These are phyloP conservation scores for Tulasnella sp. DNA, from an alignment of 768 basidiomycete genomes.

Conservation along the genomic window DNA sequence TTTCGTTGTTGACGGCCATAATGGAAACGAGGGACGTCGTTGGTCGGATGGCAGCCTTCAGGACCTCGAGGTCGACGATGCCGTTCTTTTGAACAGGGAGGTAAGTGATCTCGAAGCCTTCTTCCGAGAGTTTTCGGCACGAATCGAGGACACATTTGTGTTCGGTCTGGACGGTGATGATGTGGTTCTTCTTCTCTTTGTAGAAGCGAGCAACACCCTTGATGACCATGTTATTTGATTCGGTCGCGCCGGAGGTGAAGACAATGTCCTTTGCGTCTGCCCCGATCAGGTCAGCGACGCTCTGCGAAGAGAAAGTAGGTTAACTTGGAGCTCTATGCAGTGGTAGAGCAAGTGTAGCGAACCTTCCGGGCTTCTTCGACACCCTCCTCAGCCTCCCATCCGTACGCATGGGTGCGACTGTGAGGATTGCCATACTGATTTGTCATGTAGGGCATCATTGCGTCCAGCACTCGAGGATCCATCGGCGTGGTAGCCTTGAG, in stretches of 20 bases:
- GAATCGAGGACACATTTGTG: slow-evolving; percentile 99
- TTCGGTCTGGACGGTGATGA: slow-evolving; percentile 94
- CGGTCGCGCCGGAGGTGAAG: slow-evolving; percentile 97
- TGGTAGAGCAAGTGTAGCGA: slow-evolving; percentile 6
- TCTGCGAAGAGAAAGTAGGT: slow-evolving; percentile 37
- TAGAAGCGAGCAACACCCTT: slow-evolving; percentile 96
- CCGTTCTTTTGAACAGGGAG: slow-evolving; percentile 89
- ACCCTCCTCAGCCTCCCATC: slow-evolving; percentile 96
- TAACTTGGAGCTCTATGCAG: neutral
- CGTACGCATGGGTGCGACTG: slow-evolving; percentile 96
- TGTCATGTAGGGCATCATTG: slow-evolving; percentile 91
- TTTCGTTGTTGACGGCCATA: slow-evolving; percentile 99
- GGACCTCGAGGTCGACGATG: slow-evolving; percentile 62
- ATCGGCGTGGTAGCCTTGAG: slow-evolving; percentile 90
- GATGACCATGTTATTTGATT: slow-evolving; percentile 94
- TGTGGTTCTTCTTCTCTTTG: slow-evolving; percentile 84
- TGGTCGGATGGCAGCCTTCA: slow-evolving; percentile 83
- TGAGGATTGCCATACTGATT: slow-evolving; percentile 98
- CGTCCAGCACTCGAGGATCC: slow-evolving; percentile 92
- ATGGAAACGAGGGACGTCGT: slow-evolving; percentile 85
- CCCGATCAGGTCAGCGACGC: slow-evolving; percentile 86
- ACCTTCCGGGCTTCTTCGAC: slow-evolving; percentile 89
- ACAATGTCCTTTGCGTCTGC: slow-evolving; percentile 93
- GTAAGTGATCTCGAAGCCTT: slow-evolving; percentile 97
- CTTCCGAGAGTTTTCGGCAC: slow-evolving; percentile 88